phyloP scores from a whole-genome alignment of 371 early-diverging fungal genomes.

The Funneliformis caledonium region DNA sequence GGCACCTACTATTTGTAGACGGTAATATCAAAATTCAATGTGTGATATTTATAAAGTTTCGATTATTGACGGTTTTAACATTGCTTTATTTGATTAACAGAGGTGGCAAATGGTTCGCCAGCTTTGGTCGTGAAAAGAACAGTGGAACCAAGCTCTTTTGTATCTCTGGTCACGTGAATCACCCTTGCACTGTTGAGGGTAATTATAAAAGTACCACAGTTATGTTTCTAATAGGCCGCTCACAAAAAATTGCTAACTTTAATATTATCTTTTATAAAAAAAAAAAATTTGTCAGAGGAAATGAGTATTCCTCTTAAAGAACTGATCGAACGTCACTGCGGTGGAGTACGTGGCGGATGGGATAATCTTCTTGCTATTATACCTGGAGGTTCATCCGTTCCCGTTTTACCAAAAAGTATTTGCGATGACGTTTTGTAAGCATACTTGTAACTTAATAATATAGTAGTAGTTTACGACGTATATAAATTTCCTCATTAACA shows the following conservation, averaged over 20 bases:
- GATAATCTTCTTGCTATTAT: conserved; percentile 97
- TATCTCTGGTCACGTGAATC: conserved; percentile 97
- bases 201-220: not conserved
- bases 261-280: not conserved
- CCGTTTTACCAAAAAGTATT: conserved; percentile 84
- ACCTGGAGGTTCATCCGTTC: conserved; percentile 97
- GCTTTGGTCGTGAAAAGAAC: conserved; percentile 93
- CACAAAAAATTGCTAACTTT: not conserved
- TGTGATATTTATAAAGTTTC: not conserved
- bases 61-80: not conserved
- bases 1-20: conserved; percentile 94
- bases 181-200: conserved; percentile 93
- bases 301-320: conserved; percentile 96
- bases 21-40: conserved; percentile 45
- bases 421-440: conserved; percentile 85
- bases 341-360: conserved; percentile 98
- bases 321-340: conserved; percentile 95
- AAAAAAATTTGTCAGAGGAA: conserved; percentile 65
- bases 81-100: conserved; percentile 43
- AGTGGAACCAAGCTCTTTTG: conserved; percentile 96
- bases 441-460: not conserved
- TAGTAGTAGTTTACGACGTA: not conserved
- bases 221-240: not conserved
- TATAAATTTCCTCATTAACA: not conserved
- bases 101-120: conserved; percentile 94